Base-by-base conservation (phyloP, 495 filamentous ascomycete species). In the Annulohypoxylon nitens region DNA sequence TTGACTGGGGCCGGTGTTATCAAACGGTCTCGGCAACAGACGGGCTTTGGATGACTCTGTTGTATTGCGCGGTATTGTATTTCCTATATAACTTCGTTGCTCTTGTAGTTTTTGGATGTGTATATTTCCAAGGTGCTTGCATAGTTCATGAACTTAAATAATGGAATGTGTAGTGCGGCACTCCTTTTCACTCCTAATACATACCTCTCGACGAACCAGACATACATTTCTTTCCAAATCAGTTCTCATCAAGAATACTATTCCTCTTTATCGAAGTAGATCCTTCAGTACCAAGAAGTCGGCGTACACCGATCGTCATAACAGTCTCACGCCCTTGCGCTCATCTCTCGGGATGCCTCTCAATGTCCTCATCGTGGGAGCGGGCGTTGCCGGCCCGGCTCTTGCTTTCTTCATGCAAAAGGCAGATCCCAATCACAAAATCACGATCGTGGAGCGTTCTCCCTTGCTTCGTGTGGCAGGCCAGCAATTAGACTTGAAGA, bases 361-460 rank as follows among this genome's bases (percentile, higher is more conserved):
- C 37, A 90, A 84, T 54, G 87, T 98, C 4, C 84, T 99, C 3
- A 90, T 98, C 23, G 94, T 97, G 0, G 96, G 96, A 3, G 95
- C 94, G 2, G 96, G 96, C 0, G 83, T 99, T n/a, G 94, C 93
- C 6, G 88, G 96, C 4, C 81, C 97, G 8, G 93, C 97, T 4
- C 94, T 96, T 73, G 95, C 67, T 26, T 59, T 64, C 3, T 18
- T 74, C 18, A 48, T 76, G 18, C 71, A 66, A 6, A 55, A 63
- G 16, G 78, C 83, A 45, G 83, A 84, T 74, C 78, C 83, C 26
- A 82, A 79, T 9, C 77, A 79, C 61, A 64, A 81, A 4, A 78
- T 88, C 61, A 88, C 87, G 2, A 62, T 88, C 20, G 78, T 87
- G 65, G 86, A 89, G 68, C 81, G 83, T 41, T 83, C 79, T 61